Evolutionary conservation across 2,329 filamentous ascomycete genomes (phyloP).

Genomic region (Pseudopithomyces chartarum): DNA sequence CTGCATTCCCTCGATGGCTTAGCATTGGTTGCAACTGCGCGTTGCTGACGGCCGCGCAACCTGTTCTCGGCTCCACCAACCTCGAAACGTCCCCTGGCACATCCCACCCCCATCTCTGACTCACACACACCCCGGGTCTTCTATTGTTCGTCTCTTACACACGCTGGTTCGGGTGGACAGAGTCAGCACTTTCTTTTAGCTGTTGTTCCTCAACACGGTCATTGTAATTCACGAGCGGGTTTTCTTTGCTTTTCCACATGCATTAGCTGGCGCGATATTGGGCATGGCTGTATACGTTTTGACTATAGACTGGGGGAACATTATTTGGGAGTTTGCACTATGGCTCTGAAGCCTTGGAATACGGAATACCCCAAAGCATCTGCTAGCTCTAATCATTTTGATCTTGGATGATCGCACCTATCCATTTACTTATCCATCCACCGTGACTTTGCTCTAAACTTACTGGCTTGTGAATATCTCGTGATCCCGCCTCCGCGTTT

Average conservation of each 20-base stretch:
- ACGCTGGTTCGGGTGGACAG: constrained; percentile 44
- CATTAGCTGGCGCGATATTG: constrained; percentile 39
- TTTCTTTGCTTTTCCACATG: constrained; percentile 32
- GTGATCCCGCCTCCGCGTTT: not conserved
- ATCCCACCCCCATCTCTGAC: constrained; percentile 27
- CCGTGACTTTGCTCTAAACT: constrained; percentile 5
- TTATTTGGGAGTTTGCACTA: constrained; percentile 14
- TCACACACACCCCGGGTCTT: constrained; percentile 30
- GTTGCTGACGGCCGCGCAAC: constrained; percentile 23
- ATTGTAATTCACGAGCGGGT: constrained; percentile 44
- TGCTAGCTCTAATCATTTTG: constrained; percentile 18
- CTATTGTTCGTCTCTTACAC: constrained; percentile 34
- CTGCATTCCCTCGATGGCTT: constrained; percentile 20
- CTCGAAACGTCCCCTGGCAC: constrained; percentile 19
- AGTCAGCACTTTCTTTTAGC: constrained; percentile 32
- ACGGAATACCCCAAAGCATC: constrained; percentile 23
- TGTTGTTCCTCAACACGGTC: constrained; percentile 28
- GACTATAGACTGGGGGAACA: constrained; percentile 16
- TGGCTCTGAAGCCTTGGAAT: constrained; percentile 17
- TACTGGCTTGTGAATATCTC: constrained; percentile 3
- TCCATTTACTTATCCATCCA: no score
- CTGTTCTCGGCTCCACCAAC: constrained; percentile 13
- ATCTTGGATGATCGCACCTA: constrained; percentile 14
- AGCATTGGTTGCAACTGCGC: constrained; percentile 12
- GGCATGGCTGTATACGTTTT: constrained; percentile 20